Conservation (phyloP, 805 yeast species). For the Pichia heedii region DNA sequence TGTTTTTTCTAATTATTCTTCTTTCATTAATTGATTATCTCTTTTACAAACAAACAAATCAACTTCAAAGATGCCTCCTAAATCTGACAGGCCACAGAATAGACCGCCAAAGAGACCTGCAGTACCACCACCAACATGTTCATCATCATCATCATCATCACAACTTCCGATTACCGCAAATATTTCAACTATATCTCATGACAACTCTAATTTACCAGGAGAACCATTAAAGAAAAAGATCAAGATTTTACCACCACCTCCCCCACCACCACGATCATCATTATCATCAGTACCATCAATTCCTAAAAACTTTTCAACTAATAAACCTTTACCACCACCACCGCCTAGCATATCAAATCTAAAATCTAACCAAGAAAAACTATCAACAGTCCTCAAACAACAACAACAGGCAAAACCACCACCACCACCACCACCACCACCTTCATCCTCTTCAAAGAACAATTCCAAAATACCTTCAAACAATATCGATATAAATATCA, state of each 20-base stretch:
- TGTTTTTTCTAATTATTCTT: too few species aligned
- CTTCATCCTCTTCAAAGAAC: slow-evolving; percentile 23
- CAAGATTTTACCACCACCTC: slow-evolving; percentile 8
- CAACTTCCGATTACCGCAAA: too few species aligned
- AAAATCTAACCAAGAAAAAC: neutral
- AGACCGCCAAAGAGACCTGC: slow-evolving; percentile 4
- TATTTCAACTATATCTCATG: neutral
- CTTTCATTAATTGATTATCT: too few species aligned
- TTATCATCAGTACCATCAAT: neutral
- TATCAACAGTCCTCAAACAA: neutral
- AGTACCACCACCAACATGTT: slow-evolving; percentile 4
- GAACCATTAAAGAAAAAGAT: slow-evolving; percentile 6
- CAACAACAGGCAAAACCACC: too few species aligned
- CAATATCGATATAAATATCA: slow-evolving; percentile 1
- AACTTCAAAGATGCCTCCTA: slow-evolving; percentile 6
- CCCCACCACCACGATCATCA: slow-evolving; percentile 3
- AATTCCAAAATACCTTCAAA: slow-evolving; percentile 4
- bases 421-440: slow-evolving; percentile 19
- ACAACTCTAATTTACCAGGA: neutral
- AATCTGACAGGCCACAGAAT: neutral
- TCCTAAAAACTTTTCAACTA: too few species aligned
- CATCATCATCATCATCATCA: too few species aligned
- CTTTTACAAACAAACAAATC: too few species aligned
- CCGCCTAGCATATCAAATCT: neutral
- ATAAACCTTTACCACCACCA: neutral